Evolutionary conservation across 257 asterid genomes (phyloP).

Genomic region (Scutellaria baicalensis): DNA sequence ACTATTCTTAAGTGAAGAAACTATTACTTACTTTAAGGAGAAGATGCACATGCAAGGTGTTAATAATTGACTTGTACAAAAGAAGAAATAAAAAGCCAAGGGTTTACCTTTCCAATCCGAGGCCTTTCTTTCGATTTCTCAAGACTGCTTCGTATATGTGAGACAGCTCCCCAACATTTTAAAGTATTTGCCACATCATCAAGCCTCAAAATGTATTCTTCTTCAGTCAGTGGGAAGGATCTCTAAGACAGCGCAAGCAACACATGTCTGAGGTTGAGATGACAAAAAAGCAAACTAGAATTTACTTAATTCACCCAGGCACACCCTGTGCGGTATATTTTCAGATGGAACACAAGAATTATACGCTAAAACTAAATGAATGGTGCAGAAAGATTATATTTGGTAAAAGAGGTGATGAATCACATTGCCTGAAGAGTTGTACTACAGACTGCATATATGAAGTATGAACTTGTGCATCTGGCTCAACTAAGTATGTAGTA

Average conservation of each 20-base stretch:
- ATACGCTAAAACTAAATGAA: background rate
- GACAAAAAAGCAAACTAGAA: constrained; percentile 14
- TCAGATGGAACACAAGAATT: constrained; percentile 1
- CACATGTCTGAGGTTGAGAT: constrained; percentile 20
- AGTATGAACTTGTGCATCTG: background rate
- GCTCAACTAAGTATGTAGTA: background rate
- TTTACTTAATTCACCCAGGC: background rate
- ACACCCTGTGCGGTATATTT: background rate
- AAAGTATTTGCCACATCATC: constrained; percentile 88
- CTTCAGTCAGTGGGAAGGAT: constrained; percentile 89
- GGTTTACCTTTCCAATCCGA: constrained; percentile 78
- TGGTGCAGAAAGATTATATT: background rate
- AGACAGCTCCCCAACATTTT: constrained; percentile 99
- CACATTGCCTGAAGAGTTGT: background rate
- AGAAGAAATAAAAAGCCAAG: background rate
- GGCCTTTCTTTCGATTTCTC: constrained; percentile 86
- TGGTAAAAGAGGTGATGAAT: background rate
- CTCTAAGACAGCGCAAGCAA: constrained; percentile 39
- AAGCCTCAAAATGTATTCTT: constrained; percentile 90
- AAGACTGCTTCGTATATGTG: constrained; percentile 79
- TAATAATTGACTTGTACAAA: background rate
- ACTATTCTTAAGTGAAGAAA: background rate
- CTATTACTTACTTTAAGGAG: background rate
- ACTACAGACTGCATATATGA: background rate
- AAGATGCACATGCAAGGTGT: background rate